Base-by-base conservation (phyloP, 1,284 basidiomycete genomes). In the Irpex sp. region DNA sequence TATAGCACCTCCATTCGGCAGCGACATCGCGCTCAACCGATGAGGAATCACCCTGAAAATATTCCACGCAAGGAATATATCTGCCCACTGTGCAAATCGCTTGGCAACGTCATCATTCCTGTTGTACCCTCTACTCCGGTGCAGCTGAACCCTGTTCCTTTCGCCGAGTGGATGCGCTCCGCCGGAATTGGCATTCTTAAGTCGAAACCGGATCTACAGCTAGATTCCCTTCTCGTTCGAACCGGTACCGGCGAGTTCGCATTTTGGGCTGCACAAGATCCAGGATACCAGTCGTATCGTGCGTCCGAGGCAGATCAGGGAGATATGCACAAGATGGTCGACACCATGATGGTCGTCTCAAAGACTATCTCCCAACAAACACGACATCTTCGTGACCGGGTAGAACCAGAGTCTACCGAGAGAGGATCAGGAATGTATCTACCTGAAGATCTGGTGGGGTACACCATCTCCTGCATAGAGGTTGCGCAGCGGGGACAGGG, bases 51-150 rank as follows among this genome's bases (percentile, higher is more conserved):
- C 70, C 97, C 97, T 0, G 97, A 99, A 74, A 93, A 90, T 70
- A 92, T 96, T 36, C 87, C 90, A 17, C 84, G 97, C 51, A 92
- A 93, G 72, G 97, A 99, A 74, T 99, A 91, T 77, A 93, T 98
- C 60, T 99, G 97, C 71, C 97, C 97, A 0, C 78, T 99, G n/a
- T 99, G 97, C 82, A 99, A 99, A 78, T 95, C 93, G 68, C 81
- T 99, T 0, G 96, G 97, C 8, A 99, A 99, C 75, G 86, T 95
- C 37, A 89, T 99, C 47, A 81, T 99, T 2, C 97, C 97, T 0
- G 87, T 96, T 4, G 81, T 86, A 21, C 79, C 76, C 33, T 79
- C 68, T 1, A 61, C 81, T 0, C 74, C 73, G 26, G 78, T 77
- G 9, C 69, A 80, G 13, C 78, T 86, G n/a, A 89, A 83, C 64